Evolutionary conservation across 1,139 yeast genomes (phyloP).

Genomic region (Candida dubliniensis): DNA sequence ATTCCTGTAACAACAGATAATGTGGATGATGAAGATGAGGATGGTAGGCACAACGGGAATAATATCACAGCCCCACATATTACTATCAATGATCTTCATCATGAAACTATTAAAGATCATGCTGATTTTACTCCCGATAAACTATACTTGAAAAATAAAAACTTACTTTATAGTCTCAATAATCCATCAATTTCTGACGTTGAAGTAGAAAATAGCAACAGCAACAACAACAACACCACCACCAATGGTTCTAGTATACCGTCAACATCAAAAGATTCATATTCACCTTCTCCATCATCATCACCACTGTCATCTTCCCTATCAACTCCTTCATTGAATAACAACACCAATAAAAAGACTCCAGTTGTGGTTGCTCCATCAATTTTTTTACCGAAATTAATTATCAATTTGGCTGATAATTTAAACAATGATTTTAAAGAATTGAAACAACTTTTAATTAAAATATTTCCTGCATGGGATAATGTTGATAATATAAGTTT

Average conservation of each 20-base stretch:
- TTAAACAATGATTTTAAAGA: conserved; percentile 31
- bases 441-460: conserved; percentile 32
- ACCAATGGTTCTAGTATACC: conserved; percentile 6
- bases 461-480: conserved; percentile 39
- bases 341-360: not conserved
- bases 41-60: not conserved
- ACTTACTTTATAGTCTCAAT: conserved; percentile 42
- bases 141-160: conserved; percentile 35
- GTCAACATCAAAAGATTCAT: conserved; percentile 2
- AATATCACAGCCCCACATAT: conserved; percentile 3
- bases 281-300: conserved; percentile 17
- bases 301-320: conserved; percentile 14
- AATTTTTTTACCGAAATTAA: conserved; percentile 39
- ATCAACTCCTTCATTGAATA: not conserved
- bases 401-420: conserved; percentile 35
- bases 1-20: conserved; percentile 27
- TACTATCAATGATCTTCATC: conserved; percentile 8
- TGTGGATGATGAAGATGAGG: conserved; percentile 4
- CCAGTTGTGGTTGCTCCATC: conserved; percentile 29
- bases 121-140: conserved; percentile 20
- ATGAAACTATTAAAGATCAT: conserved; percentile 12
- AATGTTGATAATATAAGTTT: conserved; percentile 25
- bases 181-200: conserved; percentile 45
- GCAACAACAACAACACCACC: too few relatives aligned
- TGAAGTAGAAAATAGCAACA: conserved; percentile 26